Evolutionary conservation across 768 basidiomycete genomes (phyloP).

Genomic region (Baorangia bicolor): DNA sequence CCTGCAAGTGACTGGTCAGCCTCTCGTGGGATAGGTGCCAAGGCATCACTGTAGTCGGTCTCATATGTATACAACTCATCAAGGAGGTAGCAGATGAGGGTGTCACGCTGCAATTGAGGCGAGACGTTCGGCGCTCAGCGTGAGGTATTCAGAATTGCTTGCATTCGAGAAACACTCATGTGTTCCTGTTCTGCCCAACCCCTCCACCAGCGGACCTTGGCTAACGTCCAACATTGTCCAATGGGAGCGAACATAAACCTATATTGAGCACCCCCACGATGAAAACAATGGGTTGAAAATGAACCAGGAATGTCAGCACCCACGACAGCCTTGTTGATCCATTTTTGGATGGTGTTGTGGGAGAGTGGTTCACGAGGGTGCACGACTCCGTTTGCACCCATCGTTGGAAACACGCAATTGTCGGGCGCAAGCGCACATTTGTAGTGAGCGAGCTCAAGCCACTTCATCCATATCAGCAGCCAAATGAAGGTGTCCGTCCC

Average conservation of each 20-base stretch:
- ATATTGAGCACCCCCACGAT: neutral
- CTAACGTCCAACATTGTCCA: neutral
- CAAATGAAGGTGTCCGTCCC: constrained; percentile 31
- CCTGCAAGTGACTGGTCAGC: neutral
- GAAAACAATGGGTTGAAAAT: too few species aligned
- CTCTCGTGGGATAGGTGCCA: neutral
- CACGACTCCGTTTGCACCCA: too few species aligned
- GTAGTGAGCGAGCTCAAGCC: neutral
- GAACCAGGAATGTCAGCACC: neutral
- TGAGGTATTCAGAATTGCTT: too few species aligned
- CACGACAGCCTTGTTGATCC: constrained; percentile 26
- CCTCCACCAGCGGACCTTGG: too few species aligned
- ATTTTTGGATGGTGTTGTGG: constrained; percentile 30
- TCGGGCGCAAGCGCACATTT: constrained; percentile 17
- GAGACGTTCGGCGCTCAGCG: too few species aligned
- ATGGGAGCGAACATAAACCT: neutral
- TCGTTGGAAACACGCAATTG: constrained; percentile 34
- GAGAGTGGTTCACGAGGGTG: constrained; percentile 25
- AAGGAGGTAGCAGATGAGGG: too few species aligned
- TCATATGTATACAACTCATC: too few species aligned
- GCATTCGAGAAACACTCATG: too few species aligned
- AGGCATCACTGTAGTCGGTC: neutral
- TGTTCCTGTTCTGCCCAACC: too few species aligned
- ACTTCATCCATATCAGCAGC: constrained; percentile 19
- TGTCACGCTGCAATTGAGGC: too few species aligned